These are phyloP conservation scores for Vaccinium darrowii DNA, from an alignment of 148 eudicot genomes.

Conservation along the genomic window DNA sequence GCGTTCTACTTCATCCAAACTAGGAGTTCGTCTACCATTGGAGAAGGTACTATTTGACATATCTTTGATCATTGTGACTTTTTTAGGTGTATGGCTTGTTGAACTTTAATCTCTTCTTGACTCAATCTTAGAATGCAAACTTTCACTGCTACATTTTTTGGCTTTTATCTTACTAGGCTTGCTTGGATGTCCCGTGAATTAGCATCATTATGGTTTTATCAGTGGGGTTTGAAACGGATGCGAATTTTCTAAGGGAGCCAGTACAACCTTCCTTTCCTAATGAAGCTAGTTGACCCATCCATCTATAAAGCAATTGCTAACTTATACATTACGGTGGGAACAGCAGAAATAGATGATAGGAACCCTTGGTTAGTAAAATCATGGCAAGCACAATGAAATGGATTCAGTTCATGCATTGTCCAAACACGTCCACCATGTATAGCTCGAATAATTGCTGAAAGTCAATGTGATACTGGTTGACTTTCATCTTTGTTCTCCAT, in stretches of 20 bases:
- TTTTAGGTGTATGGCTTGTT: background rate
- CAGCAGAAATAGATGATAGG: background rate
- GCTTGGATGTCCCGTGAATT: background rate
- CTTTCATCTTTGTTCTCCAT: background rate
- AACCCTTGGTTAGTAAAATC: background rate
- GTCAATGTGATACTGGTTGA: background rate
- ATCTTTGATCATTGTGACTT: background rate
- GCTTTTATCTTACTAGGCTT: slow-evolving; percentile 9
- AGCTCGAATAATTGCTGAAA: background rate
- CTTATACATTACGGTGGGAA: background rate
- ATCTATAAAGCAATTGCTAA: background rate
- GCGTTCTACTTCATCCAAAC: slow-evolving; percentile 57
- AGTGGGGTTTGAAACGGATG: background rate
- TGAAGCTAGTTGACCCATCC: background rate
- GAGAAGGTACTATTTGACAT: slow-evolving; percentile 46
- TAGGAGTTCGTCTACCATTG: slow-evolving; percentile 57
- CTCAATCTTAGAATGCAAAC: background rate
- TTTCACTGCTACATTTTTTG: background rate
- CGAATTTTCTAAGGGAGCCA: background rate
- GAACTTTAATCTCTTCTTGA: slow-evolving; percentile 8
- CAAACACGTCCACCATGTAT: background rate
- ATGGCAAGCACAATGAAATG: background rate
- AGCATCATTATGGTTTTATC: background rate
- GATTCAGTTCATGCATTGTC: background rate
- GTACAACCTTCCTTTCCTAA: background rate